Evolutionary conservation across 305 asterid species (phyloP), one percentile per base, ranked within the genome.

Genomic region (Fraxinus baroniana): DNA sequence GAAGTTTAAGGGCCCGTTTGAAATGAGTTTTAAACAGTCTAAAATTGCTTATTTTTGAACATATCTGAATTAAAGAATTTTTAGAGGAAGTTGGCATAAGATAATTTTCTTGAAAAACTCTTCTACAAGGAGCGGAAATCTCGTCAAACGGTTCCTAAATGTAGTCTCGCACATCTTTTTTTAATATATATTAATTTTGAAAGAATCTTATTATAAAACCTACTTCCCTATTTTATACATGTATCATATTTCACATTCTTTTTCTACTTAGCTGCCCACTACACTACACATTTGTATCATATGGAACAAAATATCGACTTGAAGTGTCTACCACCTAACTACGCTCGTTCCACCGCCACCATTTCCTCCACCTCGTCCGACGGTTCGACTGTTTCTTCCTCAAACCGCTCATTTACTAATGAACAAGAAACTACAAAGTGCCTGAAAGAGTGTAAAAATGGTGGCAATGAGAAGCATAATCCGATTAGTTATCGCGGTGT

Each of bases 401-500:
- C 83, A 22, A 77, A 83, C 10, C 77, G 88, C 4, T 55, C 90
- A 13, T 75, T 78, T 74, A 77, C 80, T 5, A 79, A 72, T 15
- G 86, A 80, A 36, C 57, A 88, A 0, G 84, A 84, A 73, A 84
- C 83, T 28, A 24, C 83, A 15, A 72, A 62, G 28, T 66, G 20
- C 77, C 30, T 13, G 37, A 68, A 82, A 41, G 77, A 83, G 28
- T 10, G 41, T 62, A 62, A 20, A 62, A 62, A 22, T 55, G 26
- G 66, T 5, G 66, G 66, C 20, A 55, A 55, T 55, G 26, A 55
- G 66, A n/a, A 55, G 66, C 66, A 6, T 7, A 18, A 55, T 55
- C 66, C 66, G 26, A 55, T 5, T 55, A 18, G 66, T 0, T 92
- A 87, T 79, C 92, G 97, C 41, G 99, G 99, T 32, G 98, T 95